phyloP scores from a whole-genome alignment of 495 filamentous ascomycete species.

The Cercophora samala region DNA sequence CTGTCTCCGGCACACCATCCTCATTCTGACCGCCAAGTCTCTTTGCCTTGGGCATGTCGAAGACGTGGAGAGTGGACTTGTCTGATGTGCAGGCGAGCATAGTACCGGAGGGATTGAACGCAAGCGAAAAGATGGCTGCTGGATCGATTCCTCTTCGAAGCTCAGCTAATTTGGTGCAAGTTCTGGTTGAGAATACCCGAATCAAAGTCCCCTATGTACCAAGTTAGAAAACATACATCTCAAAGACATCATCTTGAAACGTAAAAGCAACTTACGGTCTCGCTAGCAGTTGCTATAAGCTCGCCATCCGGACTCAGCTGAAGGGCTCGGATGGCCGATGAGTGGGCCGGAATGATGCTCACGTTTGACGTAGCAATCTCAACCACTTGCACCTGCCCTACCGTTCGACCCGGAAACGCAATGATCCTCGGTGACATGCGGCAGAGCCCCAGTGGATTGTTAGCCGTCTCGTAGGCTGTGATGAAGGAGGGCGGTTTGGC shows the following conservation, averaged over 20 bases:
- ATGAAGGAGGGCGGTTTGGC: constrained; percentile 70
- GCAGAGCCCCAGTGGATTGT: constrained; percentile 81
- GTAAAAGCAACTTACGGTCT: constrained; percentile 54
- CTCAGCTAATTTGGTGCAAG: constrained; percentile 75
- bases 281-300: constrained; percentile 84
- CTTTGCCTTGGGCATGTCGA: constrained; percentile 61
- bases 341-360: constrained; percentile 91
- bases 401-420: constrained; percentile 77
- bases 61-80: constrained; percentile 92
- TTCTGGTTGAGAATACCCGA: constrained; percentile 74
- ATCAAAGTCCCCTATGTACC: constrained; percentile 72
- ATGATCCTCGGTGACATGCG: constrained; percentile 68
- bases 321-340: constrained; percentile 72
- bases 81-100: constrained; percentile 92
- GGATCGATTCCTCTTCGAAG: constrained; percentile 84
- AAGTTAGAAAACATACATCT: background rate
- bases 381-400: constrained; percentile 89
- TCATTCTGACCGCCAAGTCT: constrained; percentile 64
- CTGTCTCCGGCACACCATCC: constrained; percentile 16
- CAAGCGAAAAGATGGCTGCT: constrained; percentile 80
- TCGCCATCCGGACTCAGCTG: constrained; percentile 76
- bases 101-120: constrained; percentile 75
- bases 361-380: constrained; percentile 78
- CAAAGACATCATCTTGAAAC: background rate
- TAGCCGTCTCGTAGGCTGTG: constrained; percentile 75